phyloP scores from a whole-genome alignment of 2,329 filamentous ascomycete genomes.

The Cladophialophora psammophila region DNA sequence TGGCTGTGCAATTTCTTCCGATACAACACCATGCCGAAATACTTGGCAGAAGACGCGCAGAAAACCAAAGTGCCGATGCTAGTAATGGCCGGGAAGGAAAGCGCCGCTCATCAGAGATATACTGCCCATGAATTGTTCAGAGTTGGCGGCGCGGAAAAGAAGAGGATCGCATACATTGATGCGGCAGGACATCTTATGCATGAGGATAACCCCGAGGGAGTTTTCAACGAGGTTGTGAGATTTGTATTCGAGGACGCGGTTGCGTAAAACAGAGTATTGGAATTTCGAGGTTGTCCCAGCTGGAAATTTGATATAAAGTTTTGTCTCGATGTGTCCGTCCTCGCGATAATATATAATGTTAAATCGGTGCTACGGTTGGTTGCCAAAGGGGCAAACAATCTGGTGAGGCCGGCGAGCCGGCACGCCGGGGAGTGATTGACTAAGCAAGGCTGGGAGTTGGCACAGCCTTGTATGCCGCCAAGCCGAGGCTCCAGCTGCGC shows the following conservation, averaged over 20 bases:
- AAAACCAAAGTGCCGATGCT: slow-evolving; percentile 22
- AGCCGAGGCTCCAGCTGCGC: background rate
- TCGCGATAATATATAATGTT: background rate
- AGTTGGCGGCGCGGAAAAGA: slow-evolving; percentile 22
- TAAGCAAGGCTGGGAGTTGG: background rate
- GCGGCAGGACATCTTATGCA: slow-evolving; percentile 28
- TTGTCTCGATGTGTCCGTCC: background rate
- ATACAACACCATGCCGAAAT: slow-evolving; percentile 17
- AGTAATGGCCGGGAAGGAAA: slow-evolving; percentile 25
- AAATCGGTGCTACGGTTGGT: no score
- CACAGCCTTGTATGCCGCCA: background rate
- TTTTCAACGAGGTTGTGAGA: slow-evolving; percentile 23
- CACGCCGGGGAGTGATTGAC: background rate
- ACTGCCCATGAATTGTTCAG: slow-evolving; percentile 22
- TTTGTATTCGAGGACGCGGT: slow-evolving; percentile 15
- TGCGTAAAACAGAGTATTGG: background rate
- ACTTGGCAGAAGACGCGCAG: slow-evolving; percentile 10
- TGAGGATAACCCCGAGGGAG: slow-evolving; percentile 28
- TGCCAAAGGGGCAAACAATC: background rate
- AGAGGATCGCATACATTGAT: slow-evolving; percentile 23
- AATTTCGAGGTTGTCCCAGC: no score
- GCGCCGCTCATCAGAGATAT: slow-evolving; percentile 21
- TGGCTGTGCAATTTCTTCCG: slow-evolving; percentile 26
- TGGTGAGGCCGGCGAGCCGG: no score
- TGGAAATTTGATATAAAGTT: background rate